phyloP scores from a whole-genome alignment of 73 alveolate genomes.

The Stentor roeselii region DNA sequence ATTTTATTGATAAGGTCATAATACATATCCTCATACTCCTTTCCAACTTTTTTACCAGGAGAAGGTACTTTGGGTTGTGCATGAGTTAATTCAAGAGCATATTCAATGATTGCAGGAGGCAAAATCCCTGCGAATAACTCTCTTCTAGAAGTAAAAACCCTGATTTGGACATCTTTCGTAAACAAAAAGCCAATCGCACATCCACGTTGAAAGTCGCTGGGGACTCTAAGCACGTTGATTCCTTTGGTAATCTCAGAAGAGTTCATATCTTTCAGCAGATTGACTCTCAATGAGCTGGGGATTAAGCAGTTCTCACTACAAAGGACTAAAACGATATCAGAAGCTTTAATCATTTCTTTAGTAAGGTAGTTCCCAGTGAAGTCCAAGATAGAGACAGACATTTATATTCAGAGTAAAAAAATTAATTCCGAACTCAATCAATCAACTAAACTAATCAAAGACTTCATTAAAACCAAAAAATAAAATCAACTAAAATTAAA shows the following conservation, averaged over 20 bases:
- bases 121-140: background rate
- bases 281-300: background rate
- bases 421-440: no score
- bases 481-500: no score
- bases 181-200: background rate
- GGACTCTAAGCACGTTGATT: background rate
- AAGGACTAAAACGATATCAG: no score
- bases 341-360: background rate
- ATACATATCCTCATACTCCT: background rate
- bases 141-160: background rate
- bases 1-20: background rate
- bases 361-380: background rate
- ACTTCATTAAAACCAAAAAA: no score
- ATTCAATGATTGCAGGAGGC: background rate
- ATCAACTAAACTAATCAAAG: no score
- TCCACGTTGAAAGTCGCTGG: background rate
- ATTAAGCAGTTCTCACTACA: background rate
- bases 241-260: background rate
- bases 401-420: no score
- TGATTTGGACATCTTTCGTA: background rate
- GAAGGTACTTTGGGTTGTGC: background rate
- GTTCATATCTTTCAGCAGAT: background rate
- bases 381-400: background rate
- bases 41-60: background rate
- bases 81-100: background rate